phyloP scores from a whole-genome alignment of 164 flowering plant genomes.

The Houttuynia cordata region DNA sequence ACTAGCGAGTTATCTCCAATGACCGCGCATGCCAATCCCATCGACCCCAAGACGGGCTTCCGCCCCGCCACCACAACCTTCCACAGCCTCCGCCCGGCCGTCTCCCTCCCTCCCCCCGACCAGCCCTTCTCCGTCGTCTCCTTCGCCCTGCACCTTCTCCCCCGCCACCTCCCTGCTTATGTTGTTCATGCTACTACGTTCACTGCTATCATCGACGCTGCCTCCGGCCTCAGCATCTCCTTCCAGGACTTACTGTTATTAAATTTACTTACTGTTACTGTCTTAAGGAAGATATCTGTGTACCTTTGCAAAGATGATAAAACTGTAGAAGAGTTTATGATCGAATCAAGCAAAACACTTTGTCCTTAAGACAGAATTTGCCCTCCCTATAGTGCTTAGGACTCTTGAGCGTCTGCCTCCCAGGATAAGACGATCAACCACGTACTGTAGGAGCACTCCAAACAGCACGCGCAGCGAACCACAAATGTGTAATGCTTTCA shows the following conservation, averaged over 20 bases:
- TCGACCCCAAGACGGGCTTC: constrained; percentile 28
- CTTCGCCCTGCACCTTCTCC: constrained; percentile 4
- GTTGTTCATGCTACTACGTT: background rate
- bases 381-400: no score
- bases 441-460: no score
- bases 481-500: no score
- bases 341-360: no score
- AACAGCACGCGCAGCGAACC: no score
- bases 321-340: no score
- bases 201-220: constrained; percentile 33
- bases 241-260: constrained; percentile 28
- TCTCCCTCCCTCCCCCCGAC: constrained; percentile 27
- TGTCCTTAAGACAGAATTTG: no score
- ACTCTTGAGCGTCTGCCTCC: no score
- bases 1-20: no score
- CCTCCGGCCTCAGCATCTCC: constrained; percentile 23
- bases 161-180: background rate
- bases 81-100: constrained; percentile 31
- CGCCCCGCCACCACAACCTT: constrained; percentile 31
- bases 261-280: no score
- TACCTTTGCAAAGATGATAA: no score
- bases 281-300: constrained; percentile 7
- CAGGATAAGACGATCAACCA: no score
- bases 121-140: constrained; percentile 24
- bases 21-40: background rate